These are phyloP conservation scores for Torulaspora quercuum DNA, from an alignment of 805 yeast species.

Conservation along the genomic window DNA sequence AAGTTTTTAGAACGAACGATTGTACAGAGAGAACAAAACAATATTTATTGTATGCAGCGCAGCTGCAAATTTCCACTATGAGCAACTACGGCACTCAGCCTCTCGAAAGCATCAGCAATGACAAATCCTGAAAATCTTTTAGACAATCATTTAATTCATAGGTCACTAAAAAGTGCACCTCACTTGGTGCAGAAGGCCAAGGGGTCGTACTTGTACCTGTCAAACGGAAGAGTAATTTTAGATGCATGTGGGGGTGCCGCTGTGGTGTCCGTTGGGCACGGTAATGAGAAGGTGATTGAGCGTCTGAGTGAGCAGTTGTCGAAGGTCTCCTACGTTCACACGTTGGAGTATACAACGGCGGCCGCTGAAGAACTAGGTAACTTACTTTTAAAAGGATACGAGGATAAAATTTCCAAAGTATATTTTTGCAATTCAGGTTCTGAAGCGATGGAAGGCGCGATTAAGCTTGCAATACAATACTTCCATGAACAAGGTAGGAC, in stretches of 20 bases:
- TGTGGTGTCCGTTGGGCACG: slow-evolving; percentile 40
- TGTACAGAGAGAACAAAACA: too few relatives aligned
- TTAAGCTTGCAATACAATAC: slow-evolving; percentile 46
- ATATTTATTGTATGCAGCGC: too few relatives aligned
- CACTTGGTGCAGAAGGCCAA: slow-evolving; percentile 1
- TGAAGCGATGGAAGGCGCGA: slow-evolving; percentile 55
- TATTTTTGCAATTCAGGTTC: slow-evolving; percentile 52
- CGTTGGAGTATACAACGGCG: slow-evolving; percentile 21
- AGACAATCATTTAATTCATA: not conserved
- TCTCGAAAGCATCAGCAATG: too few relatives aligned
- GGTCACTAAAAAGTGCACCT: not conserved
- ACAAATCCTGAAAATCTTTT: not conserved
- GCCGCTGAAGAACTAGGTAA: slow-evolving; percentile 28
- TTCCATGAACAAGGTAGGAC: slow-evolving; percentile 37
- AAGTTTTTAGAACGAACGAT: too few relatives aligned
- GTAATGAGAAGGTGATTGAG: slow-evolving; percentile 38
- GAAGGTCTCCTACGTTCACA: slow-evolving; percentile 32
- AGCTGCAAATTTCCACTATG: too few relatives aligned
- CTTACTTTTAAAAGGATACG: not conserved
- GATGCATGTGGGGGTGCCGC: slow-evolving; percentile 44
- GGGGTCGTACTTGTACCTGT: slow-evolving; percentile 1
- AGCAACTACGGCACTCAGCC: too few relatives aligned
- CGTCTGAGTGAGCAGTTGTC: slow-evolving; percentile 33
- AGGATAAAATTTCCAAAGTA: slow-evolving; percentile 30
- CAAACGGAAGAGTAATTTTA: slow-evolving; percentile 16